Conservation (phyloP, 1,139 yeast genomes). For the Blastobotrys elegans region DNA sequence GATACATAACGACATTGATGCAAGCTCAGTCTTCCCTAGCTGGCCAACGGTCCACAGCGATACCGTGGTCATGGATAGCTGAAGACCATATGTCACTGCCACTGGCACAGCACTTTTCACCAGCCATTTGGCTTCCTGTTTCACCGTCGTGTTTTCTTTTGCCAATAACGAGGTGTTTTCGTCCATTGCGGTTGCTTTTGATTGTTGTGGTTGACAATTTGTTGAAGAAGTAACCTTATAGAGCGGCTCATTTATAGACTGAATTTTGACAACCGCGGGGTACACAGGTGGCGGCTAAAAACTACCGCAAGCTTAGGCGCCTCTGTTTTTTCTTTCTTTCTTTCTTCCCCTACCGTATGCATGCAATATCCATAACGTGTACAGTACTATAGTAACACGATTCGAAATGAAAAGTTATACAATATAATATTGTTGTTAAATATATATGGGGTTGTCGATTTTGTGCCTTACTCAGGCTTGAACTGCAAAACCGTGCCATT, state of each 20-base stretch:
- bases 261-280: neutral
- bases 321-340: neutral
- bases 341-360: too few species aligned
- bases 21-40: conserved; percentile 69
- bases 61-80: conserved; percentile 75
- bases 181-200: neutral
- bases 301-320: neutral
- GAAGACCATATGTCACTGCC: conserved; percentile 62
- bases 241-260: neutral
- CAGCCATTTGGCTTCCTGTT: conserved; percentile 13
- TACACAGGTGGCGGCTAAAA: too few species aligned
- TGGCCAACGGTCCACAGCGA: conserved; percentile 81
- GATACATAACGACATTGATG: conserved; percentile 77
- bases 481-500: conserved; percentile 79
- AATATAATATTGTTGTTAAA: too few species aligned
- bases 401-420: too few species aligned
- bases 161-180: conserved; percentile 2
- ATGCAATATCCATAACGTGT: too few species aligned
- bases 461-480: conserved; percentile 24
- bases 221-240: neutral
- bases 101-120: conserved; percentile 22
- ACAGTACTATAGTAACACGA: too few species aligned
- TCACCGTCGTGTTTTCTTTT: conserved; percentile 1
- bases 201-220: neutral
- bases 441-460: too few species aligned